Percentiles rank a stretch among this genome's conserved stretches.
Evolutionary conservation across 2,329 filamentous ascomycete species (phyloP).

Genomic region (Hymenoscyphus linearis): DNA sequence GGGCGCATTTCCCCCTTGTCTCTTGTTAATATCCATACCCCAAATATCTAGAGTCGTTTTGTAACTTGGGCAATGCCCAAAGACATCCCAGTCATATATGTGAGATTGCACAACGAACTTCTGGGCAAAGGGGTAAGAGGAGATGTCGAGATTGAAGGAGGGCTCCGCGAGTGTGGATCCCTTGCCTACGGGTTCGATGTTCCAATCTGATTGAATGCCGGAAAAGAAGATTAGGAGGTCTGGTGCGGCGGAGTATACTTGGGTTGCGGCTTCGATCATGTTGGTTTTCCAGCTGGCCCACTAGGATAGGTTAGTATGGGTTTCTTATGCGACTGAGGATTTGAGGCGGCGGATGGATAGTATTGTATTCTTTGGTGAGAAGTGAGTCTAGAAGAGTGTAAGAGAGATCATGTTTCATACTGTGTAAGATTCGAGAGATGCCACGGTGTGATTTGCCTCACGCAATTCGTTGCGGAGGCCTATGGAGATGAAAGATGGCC

Average conservation of each 20-base stretch:
- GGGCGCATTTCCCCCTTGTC: slow-evolving; percentile 32
- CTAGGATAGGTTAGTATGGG: slow-evolving; percentile 6
- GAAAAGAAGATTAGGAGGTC: slow-evolving; percentile 43
- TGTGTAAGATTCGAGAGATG: slow-evolving; percentile 32
- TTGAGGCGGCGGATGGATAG: neutral
- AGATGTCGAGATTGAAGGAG: slow-evolving; percentile 31
- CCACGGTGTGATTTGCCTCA: slow-evolving; percentile 18
- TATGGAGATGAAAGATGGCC: slow-evolving; percentile 18
- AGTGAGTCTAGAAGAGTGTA: neutral
- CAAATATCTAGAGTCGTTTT: slow-evolving; percentile 33
- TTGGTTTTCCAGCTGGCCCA: slow-evolving; percentile 43
- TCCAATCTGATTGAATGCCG: slow-evolving; percentile 40
- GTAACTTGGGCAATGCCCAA: slow-evolving; percentile 26
- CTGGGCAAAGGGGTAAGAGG: slow-evolving; percentile 36
- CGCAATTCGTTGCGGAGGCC: slow-evolving; percentile 39
- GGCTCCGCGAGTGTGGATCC: slow-evolving; percentile 15
- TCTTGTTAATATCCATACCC: slow-evolving; percentile 39
- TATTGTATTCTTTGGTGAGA: neutral
- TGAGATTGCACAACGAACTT: slow-evolving; percentile 45
- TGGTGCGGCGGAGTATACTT: slow-evolving; percentile 39
- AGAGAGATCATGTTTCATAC: neutral
- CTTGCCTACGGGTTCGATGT: slow-evolving; percentile 17
- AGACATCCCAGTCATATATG: slow-evolving; percentile 36
- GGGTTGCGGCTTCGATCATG: slow-evolving; percentile 36
- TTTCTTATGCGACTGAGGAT: no score